Evolutionary conservation across 2,329 filamentous ascomycete genomes (phyloP), one percentile per base, ranked within the genome.

Genomic region (Chaetomiaceae sp.): DNA sequence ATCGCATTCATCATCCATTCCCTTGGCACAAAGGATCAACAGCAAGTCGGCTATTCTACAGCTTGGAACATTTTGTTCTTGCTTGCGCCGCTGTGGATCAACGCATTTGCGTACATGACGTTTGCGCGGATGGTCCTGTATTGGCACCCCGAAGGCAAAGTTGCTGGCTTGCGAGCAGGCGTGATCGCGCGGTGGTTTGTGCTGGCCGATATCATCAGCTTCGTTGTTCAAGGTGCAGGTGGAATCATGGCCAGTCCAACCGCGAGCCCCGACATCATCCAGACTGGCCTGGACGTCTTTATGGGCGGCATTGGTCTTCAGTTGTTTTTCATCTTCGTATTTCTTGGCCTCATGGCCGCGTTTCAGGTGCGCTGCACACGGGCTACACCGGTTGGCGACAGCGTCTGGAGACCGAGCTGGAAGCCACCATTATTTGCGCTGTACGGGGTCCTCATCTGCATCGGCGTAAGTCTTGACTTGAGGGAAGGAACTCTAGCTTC

Each of bases 151-250:
- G 61, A 65, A 9, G 63, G 45, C 17, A 42, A 27, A 6, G 45
- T 69, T 3, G 59, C 54, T 44, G 41, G 55, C 3, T 53, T 70
- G 29, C 51, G 53, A n/a, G 63, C 62, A 1, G 51, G 59, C 20
- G 61, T 61, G 15, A 63, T 76, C 47, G 68, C 70, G 12, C 65
- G 66, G 34, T 56, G 68, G 30, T 75, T 76, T 39, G 70, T 76
- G 8, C 67, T 67, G 60, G 60, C 73, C 27, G 72, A 75, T 51
- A 53, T 75, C n/a, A 30, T 68, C 27, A 69, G 68, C 12, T 75
- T 76, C 57, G 45, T 75, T 14, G 59, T 73, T 24, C 72, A 76
- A 54, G 62, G 59, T 12, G 60, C 49, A 2, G 68, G 65, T 22
- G 72, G 70, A 15, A 57, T 58, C 18, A 58, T 72, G 49, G 52